These are phyloP conservation scores for Hippophae tibetana DNA, from an alignment of 306 rosid genomes.

Conservation along the genomic window DNA sequence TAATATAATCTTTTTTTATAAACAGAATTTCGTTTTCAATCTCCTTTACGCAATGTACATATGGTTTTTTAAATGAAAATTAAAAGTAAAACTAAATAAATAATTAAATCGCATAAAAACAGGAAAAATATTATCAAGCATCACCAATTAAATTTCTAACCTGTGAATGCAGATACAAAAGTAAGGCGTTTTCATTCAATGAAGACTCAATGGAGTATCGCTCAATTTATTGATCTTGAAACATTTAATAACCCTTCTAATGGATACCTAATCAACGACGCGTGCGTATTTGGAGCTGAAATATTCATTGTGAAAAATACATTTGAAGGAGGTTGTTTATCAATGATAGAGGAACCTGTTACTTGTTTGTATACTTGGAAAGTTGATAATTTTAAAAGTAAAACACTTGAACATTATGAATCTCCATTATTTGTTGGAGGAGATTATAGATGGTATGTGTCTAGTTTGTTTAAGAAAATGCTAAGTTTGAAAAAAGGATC, in stretches of 20 bases:
- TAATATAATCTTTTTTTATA: not conserved
- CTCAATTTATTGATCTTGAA: not conserved
- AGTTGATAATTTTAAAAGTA: not conserved
- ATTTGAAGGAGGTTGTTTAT: slow-evolving; percentile 3
- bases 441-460: slow-evolving; percentile 3
- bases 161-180: not conserved
- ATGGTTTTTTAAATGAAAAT: too few relatives aligned
- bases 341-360: not conserved
- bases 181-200: slow-evolving; percentile 1
- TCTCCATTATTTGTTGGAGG: not conserved
- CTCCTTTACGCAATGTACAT: too few relatives aligned
- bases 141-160: too few relatives aligned
- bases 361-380: not conserved
- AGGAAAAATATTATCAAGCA: too few relatives aligned
- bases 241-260: not conserved
- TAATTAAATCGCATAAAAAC: too few relatives aligned
- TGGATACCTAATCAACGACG: slow-evolving; percentile 16
- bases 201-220: slow-evolving; percentile 14
- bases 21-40: too few relatives aligned
- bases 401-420: not conserved
- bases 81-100: too few relatives aligned
- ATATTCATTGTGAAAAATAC: slow-evolving; percentile 9
- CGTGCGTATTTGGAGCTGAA: slow-evolving; percentile 4
- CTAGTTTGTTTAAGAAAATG: too few relatives aligned
- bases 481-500: too few relatives aligned